phyloP scores from a whole-genome alignment of 441 rosid species.

The Metrosideros polymorpha region DNA sequence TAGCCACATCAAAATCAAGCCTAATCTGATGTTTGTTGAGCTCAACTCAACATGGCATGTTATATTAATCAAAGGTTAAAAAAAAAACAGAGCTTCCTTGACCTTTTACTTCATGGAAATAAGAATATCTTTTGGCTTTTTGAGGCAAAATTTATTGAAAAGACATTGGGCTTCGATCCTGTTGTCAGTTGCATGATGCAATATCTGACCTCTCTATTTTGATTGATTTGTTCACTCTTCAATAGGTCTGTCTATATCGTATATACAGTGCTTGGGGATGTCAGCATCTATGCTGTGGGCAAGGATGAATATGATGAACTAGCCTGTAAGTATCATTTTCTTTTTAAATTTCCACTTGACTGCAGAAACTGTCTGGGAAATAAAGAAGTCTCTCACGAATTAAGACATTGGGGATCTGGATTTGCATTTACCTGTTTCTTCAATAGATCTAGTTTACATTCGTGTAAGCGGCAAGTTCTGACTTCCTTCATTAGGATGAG shows the following conservation, averaged over 20 bases:
- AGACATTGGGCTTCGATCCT: neutral
- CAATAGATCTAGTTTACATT: neutral
- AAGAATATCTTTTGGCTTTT: neutral
- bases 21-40: neutral
- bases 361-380: neutral
- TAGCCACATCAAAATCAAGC: neutral
- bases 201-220: neutral
- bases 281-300: slow-evolving; percentile 80
- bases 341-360: neutral
- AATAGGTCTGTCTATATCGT: slow-evolving; percentile 88
- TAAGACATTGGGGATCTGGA: neutral
- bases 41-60: neutral
- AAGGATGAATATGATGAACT: slow-evolving; percentile 98
- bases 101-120: neutral
- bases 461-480: neutral
- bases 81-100: neutral
- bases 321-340: slow-evolving; percentile 49
- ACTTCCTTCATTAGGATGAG: neutral
- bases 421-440: neutral
- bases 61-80: neutral
- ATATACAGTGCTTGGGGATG: slow-evolving; percentile 86
- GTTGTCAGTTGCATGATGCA: neutral
- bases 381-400: neutral
- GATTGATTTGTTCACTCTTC: neutral
- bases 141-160: neutral